These are phyloP conservation scores for Gossypium gossypioides DNA, from an alignment of 441 rosid species.

Conservation along the genomic window DNA sequence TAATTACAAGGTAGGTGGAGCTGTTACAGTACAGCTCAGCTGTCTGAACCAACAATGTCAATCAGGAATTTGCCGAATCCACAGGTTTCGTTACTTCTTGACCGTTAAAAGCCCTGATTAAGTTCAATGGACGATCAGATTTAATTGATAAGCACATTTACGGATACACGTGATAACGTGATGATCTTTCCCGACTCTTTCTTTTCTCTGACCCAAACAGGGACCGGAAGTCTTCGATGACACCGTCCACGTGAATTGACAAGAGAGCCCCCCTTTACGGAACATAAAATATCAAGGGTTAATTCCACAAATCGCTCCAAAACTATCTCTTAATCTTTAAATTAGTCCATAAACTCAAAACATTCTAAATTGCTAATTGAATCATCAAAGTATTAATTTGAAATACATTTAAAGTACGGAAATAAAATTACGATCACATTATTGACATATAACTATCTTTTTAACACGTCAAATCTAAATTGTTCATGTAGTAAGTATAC, in stretches of 20 bases:
- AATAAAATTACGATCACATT: no score
- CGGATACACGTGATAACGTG: constrained; percentile 28
- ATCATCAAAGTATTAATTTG: no score
- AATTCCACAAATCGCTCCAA: neutral
- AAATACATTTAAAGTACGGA: no score
- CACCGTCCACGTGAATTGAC: constrained; percentile 28
- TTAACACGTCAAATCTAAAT: no score
- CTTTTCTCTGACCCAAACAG: constrained; percentile 25
- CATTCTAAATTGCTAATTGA: no score
- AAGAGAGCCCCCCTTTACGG: constrained; percentile 16
- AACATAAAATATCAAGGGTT: neutral
- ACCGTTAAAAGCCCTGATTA: neutral
- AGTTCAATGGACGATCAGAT: constrained; percentile 20
- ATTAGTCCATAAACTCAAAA: neutral
- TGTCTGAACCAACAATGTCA: constrained; percentile 8
- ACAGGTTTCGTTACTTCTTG: neutral
- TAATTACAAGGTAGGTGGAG: constrained; percentile 27
- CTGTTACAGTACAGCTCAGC: constrained; percentile 22
- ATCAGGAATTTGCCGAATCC: constrained; percentile 11
- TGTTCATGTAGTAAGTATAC: no score
- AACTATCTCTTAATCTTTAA: neutral
- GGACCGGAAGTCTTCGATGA: constrained; percentile 8
- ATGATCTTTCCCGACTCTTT: constrained; percentile 16
- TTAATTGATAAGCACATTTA: neutral
- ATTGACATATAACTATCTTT: no score